Conservation (phyloP, 2,329 filamentous ascomycete genomes). For the Colletotrichum melonis region DNA sequence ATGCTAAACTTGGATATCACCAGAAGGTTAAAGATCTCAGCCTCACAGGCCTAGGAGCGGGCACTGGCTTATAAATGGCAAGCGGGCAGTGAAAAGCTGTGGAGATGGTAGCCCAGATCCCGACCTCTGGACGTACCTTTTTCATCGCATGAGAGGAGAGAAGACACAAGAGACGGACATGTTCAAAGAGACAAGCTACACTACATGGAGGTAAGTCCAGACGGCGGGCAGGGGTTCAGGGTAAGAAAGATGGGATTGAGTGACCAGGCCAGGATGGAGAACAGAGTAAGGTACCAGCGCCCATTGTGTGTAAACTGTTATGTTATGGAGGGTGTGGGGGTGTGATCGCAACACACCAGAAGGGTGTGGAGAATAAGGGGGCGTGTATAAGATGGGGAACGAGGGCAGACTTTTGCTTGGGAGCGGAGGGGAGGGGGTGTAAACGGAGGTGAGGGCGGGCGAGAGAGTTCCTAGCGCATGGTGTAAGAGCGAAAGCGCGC, state of each 20-base stretch:
- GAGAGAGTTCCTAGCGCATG: background rate
- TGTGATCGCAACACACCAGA: conserved; percentile 17
- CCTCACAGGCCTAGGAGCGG: conserved; percentile 37
- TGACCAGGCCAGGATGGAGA: conserved; percentile 30
- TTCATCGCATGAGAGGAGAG: conserved; percentile 21
- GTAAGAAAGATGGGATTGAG: conserved; percentile 27
- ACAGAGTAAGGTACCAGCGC: conserved; percentile 30
- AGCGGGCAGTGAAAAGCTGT: conserved; percentile 36
- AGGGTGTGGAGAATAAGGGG: background rate
- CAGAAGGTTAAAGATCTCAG: conserved; percentile 38
- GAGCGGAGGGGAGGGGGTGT: conserved; percentile 12
- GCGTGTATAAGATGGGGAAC: background rate
- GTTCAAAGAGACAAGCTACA: conserved; percentile 34
- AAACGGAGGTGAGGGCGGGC: background rate
- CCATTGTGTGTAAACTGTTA: conserved; percentile 12
- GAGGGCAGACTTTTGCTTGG: background rate
- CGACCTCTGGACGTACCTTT: conserved; percentile 30
- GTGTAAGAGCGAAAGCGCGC: background rate
- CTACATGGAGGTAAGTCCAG: conserved; percentile 31
- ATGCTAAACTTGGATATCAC: conserved; percentile 39
- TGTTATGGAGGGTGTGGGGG: conserved; percentile 25
- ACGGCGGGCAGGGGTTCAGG: conserved; percentile 30
- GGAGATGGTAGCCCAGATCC: conserved; percentile 32
- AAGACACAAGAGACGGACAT: conserved; percentile 26
- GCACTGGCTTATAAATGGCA: conserved; percentile 37